Conservation (phyloP, 495 filamentous ascomycete species). For the Echria macrotheca region DNA sequence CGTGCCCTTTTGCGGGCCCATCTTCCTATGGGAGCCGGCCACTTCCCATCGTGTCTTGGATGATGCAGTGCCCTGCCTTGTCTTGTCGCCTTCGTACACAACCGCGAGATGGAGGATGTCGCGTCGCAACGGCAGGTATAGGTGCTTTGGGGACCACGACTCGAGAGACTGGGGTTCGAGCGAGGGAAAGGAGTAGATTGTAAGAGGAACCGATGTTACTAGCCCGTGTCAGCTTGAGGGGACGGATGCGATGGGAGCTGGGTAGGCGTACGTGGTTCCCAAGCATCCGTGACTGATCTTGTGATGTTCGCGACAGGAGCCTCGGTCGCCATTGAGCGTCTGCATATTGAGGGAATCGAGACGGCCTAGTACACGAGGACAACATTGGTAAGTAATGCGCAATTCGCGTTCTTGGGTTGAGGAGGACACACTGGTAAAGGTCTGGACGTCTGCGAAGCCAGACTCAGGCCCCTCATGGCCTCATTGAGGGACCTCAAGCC, state of each 20-base stretch:
- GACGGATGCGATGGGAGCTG: constrained; percentile 14
- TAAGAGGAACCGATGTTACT: constrained; percentile 64
- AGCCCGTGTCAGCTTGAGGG: constrained; percentile 14
- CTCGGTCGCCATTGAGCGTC: constrained; percentile 79
- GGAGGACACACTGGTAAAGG: constrained; percentile 23
- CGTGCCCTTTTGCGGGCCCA: constrained; percentile 77
- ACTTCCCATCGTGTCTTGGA: constrained; percentile 83
- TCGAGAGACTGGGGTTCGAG: constrained; percentile 80
- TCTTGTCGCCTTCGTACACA: constrained; percentile 84
- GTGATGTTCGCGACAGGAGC: constrained; percentile 41
- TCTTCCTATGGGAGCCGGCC: constrained; percentile 70
- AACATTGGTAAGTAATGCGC: too few species aligned
- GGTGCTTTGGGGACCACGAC: constrained; percentile 72
- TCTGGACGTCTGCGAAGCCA: constrained; percentile 37
- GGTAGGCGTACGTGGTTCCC: constrained; percentile 20
- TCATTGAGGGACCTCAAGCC: constrained; percentile 42
- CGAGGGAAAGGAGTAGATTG: constrained; percentile 82
- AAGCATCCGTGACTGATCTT: constrained; percentile 29
- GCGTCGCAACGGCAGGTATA: constrained; percentile 77
- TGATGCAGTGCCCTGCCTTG: constrained; percentile 79
- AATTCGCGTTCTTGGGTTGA: too few species aligned
- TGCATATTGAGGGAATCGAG: constrained; percentile 17
- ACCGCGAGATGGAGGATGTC: constrained; percentile 93
- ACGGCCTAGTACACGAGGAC: constrained; percentile 21
- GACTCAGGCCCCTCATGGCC: constrained; percentile 38